phyloP scores from a whole-genome alignment of 192 early-diverging fungal genomes.

The Gamsiella multidivaricata region DNA sequence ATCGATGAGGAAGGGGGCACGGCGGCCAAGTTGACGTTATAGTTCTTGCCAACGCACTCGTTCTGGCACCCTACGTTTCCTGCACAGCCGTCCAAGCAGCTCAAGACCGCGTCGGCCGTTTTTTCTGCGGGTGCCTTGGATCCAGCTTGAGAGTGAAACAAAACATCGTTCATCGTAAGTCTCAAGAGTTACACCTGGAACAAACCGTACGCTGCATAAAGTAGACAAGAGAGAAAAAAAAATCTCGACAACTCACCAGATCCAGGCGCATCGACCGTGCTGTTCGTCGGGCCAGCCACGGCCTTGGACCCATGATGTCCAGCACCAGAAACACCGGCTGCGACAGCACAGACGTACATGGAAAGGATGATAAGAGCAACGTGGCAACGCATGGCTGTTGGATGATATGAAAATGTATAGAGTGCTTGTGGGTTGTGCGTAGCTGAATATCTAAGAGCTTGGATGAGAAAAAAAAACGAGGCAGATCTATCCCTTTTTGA shows the following conservation, averaged over 20 bases:
- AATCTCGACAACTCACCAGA: too few species aligned
- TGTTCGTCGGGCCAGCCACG: too few species aligned
- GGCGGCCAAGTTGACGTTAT: conserved; percentile 9
- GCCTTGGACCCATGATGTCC: too few species aligned
- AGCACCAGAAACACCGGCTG: not conserved
- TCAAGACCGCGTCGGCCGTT: conserved; percentile 22
- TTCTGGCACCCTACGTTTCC: conserved; percentile 6
- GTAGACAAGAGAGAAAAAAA: too few species aligned
- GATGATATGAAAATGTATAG: not conserved
- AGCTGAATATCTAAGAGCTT: too few species aligned
- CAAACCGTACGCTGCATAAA: too few species aligned
- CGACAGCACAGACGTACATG: conserved; percentile 23
- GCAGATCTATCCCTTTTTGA: too few species aligned
- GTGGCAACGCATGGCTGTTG: conserved; percentile 25
- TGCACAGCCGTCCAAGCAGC: conserved; percentile 12
- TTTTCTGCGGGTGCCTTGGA: conserved; percentile 17
- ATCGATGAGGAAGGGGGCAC: not conserved
- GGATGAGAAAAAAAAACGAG: too few species aligned
- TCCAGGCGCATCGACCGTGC: not conserved
- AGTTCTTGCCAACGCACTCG: conserved; percentile 10
- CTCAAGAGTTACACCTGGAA: too few species aligned
- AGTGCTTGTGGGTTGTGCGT: not conserved
- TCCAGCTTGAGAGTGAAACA: conserved; percentile 11
- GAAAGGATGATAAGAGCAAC: conserved; percentile 20
- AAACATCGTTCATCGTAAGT: too few species aligned